These are phyloP conservation scores for Aspergillus heteromorphus DNA, from an alignment of 495 filamentous ascomycete species.

Conservation along the genomic window DNA sequence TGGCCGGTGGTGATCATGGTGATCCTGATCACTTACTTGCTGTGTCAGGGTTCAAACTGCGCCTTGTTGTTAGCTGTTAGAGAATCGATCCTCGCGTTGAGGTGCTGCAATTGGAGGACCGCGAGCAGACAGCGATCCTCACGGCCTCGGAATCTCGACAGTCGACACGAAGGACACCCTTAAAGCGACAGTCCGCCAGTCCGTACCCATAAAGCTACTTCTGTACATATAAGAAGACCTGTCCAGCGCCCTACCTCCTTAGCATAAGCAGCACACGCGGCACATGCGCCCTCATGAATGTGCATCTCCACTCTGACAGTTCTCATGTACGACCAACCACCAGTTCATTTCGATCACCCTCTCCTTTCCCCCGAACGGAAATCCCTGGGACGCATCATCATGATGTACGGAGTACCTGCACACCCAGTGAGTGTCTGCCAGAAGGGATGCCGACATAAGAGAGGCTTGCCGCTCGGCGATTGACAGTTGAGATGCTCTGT, in stretches of 20 bases:
- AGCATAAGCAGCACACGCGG: slow-evolving; percentile 13
- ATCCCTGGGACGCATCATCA: background rate
- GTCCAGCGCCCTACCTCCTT: background rate
- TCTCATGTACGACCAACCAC: background rate
- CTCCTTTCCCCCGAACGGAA: background rate
- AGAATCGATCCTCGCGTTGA: background rate
- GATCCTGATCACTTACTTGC: slow-evolving; percentile 11
- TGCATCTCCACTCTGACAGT: slow-evolving; percentile 12
- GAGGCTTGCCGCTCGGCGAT: background rate
- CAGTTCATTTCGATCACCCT: background rate
- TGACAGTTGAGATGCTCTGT: no score
- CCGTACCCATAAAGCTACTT: background rate
- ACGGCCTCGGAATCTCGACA: no score
- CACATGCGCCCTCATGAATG: slow-evolving; percentile 11
- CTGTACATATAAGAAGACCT: slow-evolving; percentile 5
- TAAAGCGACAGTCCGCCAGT: background rate
- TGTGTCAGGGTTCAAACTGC: background rate
- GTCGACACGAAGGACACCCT: no score
- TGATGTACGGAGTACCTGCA: background rate
- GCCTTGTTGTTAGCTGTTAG: no score
- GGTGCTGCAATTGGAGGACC: background rate
- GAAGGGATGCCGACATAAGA: background rate
- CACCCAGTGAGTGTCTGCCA: no score
- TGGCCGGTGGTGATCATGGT: slow-evolving; percentile 4
- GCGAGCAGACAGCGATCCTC: background rate